phyloP scores from a whole-genome alignment of 371 early-diverging fungal genomes.

The Fennellomyces sp. region DNA sequence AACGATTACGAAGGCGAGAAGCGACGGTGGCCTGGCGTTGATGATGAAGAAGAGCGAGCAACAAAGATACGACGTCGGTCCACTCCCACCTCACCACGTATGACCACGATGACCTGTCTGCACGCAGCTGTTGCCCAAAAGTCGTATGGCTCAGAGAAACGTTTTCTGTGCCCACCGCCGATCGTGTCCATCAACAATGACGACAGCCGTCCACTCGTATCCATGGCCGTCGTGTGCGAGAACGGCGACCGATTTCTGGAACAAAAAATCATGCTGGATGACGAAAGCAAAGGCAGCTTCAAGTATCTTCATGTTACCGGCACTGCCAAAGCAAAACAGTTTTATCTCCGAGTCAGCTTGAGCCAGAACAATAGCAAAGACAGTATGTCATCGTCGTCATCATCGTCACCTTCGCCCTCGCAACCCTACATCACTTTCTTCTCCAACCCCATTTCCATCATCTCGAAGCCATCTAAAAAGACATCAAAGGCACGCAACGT shows the following conservation, averaged over 20 bases:
- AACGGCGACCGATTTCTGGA: conserved; percentile 44
- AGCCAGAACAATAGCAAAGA: conserved; percentile 16
- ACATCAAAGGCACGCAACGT: conserved; percentile 79
- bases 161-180: conserved; percentile 89
- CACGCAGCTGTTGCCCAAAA: conserved; percentile 84
- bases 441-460: conserved; percentile 75
- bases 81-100: conserved; percentile 6
- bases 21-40: conserved; percentile 5
- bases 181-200: conserved; percentile 59
- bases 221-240: conserved; percentile 67
- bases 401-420: neutral
- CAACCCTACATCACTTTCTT: conserved; percentile 63
- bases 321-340: conserved; percentile 80
- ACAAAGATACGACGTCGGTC: conserved; percentile 12
- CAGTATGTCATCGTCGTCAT: neutral
- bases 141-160: conserved; percentile 88
- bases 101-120: conserved; percentile 59
- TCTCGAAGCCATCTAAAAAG: conserved; percentile 90
- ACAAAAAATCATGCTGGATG: conserved; percentile 61
- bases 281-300: conserved; percentile 58
- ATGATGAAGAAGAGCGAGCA: conserved; percentile 5
- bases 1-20: conserved; percentile 5
- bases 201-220: conserved; percentile 34
- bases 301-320: conserved; percentile 78
- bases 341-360: conserved; percentile 59